Evolutionary conservation across 176 grass and related monocot genomes (phyloP).

Genomic region (Thalia dealbata): DNA sequence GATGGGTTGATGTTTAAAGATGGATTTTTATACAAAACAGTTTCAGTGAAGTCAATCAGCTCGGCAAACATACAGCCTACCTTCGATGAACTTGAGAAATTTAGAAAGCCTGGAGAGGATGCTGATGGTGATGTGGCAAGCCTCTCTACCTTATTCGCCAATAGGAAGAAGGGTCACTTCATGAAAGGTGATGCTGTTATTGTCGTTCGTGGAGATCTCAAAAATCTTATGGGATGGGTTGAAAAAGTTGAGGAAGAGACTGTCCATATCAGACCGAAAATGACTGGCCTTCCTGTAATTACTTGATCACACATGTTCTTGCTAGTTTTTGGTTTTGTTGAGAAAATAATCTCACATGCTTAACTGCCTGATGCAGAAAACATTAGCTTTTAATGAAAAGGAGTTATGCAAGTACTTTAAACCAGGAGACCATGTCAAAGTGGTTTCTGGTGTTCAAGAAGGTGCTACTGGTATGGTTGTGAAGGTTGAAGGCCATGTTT

Average conservation of each 20-base stretch:
- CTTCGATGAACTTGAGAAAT: constrained; percentile 95
- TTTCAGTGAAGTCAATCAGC: constrained; percentile 78
- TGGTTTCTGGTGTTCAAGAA: constrained; percentile 84
- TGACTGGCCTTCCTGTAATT: constrained; percentile 66
- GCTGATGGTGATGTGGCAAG: constrained; percentile 70
- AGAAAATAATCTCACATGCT: constrained; percentile 10
- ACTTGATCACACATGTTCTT: neutral
- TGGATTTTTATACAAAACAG: constrained; percentile 84
- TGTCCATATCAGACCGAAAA: constrained; percentile 80
- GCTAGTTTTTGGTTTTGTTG: neutral
- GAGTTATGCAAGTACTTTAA: constrained; percentile 98
- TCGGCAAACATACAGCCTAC: constrained; percentile 62
- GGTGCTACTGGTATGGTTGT: constrained; percentile 96
- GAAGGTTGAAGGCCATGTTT: constrained; percentile 81
- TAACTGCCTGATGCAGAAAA: constrained; percentile 46
- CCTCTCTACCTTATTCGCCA: constrained; percentile 85
- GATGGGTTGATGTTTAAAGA: constrained; percentile 92
- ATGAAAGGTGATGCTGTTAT: constrained; percentile 96
- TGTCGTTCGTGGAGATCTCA: constrained; percentile 70
- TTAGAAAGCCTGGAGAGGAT: constrained; percentile 86
- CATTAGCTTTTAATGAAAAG: constrained; percentile 85
- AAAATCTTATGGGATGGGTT: constrained; percentile 96
- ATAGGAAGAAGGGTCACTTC: constrained; percentile 97
- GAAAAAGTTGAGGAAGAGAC: constrained; percentile 97
- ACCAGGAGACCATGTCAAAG: constrained; percentile 93